Conservation (phyloP, 768 basidiomycete species). For the Boletus insuetus region DNA sequence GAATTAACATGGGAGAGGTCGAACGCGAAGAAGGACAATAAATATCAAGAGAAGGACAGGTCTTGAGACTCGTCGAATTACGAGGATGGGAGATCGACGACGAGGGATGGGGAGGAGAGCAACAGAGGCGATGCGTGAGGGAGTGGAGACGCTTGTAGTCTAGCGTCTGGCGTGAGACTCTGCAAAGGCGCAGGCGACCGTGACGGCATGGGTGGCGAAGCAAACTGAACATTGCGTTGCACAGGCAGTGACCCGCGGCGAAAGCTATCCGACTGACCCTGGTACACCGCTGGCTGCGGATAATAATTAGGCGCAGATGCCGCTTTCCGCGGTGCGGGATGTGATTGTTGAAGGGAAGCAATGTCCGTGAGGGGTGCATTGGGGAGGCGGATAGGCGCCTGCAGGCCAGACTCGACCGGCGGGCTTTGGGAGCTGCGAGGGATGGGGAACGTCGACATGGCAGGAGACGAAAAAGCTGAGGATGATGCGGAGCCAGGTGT, state of each 20-base stretch:
- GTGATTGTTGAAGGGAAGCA: constrained; percentile 46
- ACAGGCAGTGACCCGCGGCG: constrained; percentile 33
- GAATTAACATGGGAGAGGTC: constrained; percentile 4
- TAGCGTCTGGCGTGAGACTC: constrained; percentile 25
- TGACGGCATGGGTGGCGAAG: constrained; percentile 32
- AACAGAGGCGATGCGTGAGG: constrained; percentile 29
- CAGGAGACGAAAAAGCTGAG: constrained; percentile 68
- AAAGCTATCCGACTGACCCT: constrained; percentile 28
- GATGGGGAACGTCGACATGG: constrained; percentile 56
- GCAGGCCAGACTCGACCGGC: constrained; percentile 43
- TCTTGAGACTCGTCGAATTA: constrained; percentile 4
- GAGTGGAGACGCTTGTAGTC: constrained; percentile 23
- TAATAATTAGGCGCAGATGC: constrained; percentile 34
- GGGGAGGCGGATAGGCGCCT: constrained; percentile 60
- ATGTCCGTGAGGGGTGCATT: constrained; percentile 72
- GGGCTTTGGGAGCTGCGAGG: constrained; percentile 55
- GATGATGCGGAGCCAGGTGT: constrained; percentile 50
- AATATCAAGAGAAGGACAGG: constrained; percentile 27
- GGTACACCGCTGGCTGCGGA: constrained; percentile 26
- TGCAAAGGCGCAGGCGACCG: constrained; percentile 25
- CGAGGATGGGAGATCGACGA: constrained; percentile 20
- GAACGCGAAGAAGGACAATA: constrained; percentile 28
- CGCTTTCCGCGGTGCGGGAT: constrained; percentile 31
- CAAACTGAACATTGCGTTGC: constrained; percentile 28
- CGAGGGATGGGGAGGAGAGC: constrained; percentile 20